Percentiles rank a stretch among this genome's conserved stretches.
These are phyloP conservation scores for Daldinia loculata DNA, from an alignment of 495 filamentous ascomycete species.

Conservation along the genomic window DNA sequence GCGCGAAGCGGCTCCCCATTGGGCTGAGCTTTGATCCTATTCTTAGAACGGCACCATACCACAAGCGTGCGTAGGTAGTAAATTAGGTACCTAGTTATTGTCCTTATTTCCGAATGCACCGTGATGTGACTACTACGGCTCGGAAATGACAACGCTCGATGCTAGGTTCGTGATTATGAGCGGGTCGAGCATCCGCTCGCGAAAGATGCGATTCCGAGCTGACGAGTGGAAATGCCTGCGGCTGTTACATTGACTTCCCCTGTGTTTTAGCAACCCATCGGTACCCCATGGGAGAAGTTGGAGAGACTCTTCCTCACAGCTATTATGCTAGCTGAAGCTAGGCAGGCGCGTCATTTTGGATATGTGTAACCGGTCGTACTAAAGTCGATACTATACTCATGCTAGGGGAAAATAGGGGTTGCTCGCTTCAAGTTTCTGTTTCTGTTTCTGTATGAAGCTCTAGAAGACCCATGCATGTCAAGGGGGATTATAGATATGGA, in stretches of 20 bases:
- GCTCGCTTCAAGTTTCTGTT: not conserved
- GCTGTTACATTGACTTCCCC: not conserved
- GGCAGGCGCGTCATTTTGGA: not conserved
- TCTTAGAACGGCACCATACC: constrained; percentile 1
- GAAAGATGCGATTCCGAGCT: no score
- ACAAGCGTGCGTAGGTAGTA: not conserved
- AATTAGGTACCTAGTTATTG: not conserved
- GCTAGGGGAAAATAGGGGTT: not conserved
- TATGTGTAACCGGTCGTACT: not conserved
- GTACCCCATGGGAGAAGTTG: not conserved
- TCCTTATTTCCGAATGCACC: not conserved
- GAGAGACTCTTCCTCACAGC: not conserved
- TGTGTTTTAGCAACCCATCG: not conserved
- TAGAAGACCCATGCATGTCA: not conserved
- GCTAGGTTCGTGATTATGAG: not conserved
- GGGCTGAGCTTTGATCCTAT: constrained; percentile 14
- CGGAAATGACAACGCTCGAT: not conserved
- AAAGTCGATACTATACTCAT: not conserved
- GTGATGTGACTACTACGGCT: not conserved
- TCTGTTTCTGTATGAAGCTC: no score
- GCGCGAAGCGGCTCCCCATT: not conserved
- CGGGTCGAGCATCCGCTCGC: not conserved
- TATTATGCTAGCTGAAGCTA: not conserved
- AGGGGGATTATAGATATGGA: not conserved
- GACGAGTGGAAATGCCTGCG: not conserved